Conservation (phyloP, 768 basidiomycete genomes). For the Pisolithus sp. region DNA sequence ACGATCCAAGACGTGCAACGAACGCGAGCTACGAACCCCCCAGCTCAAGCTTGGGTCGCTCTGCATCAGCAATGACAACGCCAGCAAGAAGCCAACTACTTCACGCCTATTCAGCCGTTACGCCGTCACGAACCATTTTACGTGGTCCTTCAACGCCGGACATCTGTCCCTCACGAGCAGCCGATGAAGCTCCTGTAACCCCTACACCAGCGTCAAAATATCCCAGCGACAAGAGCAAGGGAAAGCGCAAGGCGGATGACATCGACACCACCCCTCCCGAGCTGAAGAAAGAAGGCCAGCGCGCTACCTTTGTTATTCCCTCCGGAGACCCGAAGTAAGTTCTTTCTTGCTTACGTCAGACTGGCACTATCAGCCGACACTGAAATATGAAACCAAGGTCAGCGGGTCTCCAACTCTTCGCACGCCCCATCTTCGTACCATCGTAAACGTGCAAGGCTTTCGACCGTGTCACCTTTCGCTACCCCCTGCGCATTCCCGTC, state of each 20-base stretch:
- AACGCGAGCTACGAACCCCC: slow-evolving; percentile 11
- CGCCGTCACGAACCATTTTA: slow-evolving; percentile 11
- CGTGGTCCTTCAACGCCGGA: slow-evolving; percentile 7
- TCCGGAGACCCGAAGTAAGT: slow-evolving; percentile 51
- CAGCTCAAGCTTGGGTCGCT: slow-evolving; percentile 15
- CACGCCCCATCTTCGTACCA: slow-evolving; percentile 69
- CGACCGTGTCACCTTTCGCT: slow-evolving; percentile 31
- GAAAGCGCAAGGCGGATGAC: slow-evolving; percentile 73
- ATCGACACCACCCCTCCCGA: slow-evolving; percentile 66
- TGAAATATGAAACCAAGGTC: slow-evolving; percentile 34
- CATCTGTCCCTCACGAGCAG: slow-evolving; percentile 9
- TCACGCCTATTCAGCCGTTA: slow-evolving; percentile 13
- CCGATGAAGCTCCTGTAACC: slow-evolving; percentile 24
- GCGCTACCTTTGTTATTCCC: slow-evolving; percentile 59
- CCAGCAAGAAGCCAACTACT: slow-evolving; percentile 4
- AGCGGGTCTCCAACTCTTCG: slow-evolving; percentile 48
- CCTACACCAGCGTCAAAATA: slow-evolving; percentile 28
- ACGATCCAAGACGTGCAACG: slow-evolving; percentile 8
- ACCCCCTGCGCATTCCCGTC: slow-evolving; percentile 27
- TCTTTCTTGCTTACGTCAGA: slow-evolving; percentile 12
- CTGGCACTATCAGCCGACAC: slow-evolving; percentile 17
- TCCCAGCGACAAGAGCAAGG: slow-evolving; percentile 35
- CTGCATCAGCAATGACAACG: slow-evolving; percentile 8
- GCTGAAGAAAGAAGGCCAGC: slow-evolving; percentile 41
- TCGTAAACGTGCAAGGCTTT: slow-evolving; percentile 63